Percentiles rank a stretch among this genome's conserved stretches.
phyloP scores from a whole-genome alignment of 1,284 basidiomycete genomes.

The Tranzscheliella williamsii region DNA sequence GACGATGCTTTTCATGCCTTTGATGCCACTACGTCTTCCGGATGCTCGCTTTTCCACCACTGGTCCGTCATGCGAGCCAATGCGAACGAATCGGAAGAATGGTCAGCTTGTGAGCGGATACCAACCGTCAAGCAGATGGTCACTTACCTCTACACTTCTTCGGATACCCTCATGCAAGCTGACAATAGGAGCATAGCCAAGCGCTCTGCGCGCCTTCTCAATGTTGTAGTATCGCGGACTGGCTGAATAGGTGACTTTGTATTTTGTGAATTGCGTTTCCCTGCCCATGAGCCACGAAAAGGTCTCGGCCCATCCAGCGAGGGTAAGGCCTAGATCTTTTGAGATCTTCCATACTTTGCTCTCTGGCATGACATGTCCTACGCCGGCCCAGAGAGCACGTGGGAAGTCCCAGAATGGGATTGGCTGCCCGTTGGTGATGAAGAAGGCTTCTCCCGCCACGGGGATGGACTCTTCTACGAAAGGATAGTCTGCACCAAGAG shows the following conservation, averaged over 20 bases:
- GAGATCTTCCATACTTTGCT: constrained; percentile 46
- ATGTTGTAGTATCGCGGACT: constrained; percentile 85
- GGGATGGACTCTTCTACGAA: constrained; percentile 66
- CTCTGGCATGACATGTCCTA: constrained; percentile 39
- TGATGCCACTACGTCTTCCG: constrained; percentile 24
- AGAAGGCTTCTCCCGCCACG: constrained; percentile 92
- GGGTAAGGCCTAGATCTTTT: constrained; percentile 37
- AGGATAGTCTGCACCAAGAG: constrained; percentile 47
- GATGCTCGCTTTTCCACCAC: constrained; percentile 46
- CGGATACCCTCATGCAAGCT: constrained; percentile 85
- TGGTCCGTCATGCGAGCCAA: too few relatives aligned
- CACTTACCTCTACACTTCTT: constrained; percentile 68
- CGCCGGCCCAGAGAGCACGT: constrained; percentile 76
- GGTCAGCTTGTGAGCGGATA: too few relatives aligned
- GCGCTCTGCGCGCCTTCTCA: constrained; percentile 85
- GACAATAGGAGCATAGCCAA: constrained; percentile 90
- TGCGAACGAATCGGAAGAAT: too few relatives aligned
- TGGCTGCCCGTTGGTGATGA: constrained; percentile 97
- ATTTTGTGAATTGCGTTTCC: constrained; percentile 86
- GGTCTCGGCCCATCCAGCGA: constrained; percentile 68
- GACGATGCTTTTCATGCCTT: constrained; percentile 23
- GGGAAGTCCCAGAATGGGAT: constrained; percentile 95
- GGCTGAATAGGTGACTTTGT: constrained; percentile 73
- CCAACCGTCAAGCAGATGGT: too few relatives aligned
- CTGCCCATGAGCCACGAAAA: constrained; percentile 76